Percentiles rank a stretch among this genome's conserved stretches.
These are phyloP conservation scores for Boletus fagicola DNA, from an alignment of 768 basidiomycete genomes.

Conservation along the genomic window DNA sequence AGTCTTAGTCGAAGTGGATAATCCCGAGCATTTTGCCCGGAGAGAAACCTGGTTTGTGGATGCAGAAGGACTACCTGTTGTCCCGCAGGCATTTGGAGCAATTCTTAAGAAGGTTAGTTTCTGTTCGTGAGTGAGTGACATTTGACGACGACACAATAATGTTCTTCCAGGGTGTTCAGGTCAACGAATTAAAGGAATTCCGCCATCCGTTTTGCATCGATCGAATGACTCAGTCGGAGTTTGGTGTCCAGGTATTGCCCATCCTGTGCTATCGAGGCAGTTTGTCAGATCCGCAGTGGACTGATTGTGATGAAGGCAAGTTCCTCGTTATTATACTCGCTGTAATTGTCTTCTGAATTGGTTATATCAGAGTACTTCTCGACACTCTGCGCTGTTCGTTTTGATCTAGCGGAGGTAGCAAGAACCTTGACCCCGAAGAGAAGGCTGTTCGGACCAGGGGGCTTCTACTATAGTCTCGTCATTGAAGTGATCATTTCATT, in stretches of 20 bases:
- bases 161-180: slow-evolving; percentile 9
- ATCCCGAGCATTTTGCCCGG: slow-evolving; percentile 13
- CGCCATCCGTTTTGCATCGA: slow-evolving; percentile 4
- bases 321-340: too few species aligned
- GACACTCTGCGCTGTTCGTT: slow-evolving; percentile 8
- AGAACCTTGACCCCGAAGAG: neutral
- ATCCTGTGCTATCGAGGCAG: slow-evolving; percentile 18
- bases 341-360: neutral
- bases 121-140: neutral
- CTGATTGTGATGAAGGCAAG: slow-evolving; percentile 6
- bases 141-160: neutral
- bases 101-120: slow-evolving; percentile 11
- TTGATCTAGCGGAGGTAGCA: slow-evolving; percentile 8
- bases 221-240: neutral
- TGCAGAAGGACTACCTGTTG: neutral
- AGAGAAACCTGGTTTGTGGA: slow-evolving; percentile 2
- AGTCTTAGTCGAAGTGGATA: neutral
- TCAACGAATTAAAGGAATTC: slow-evolving; percentile 14
- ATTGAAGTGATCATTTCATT: slow-evolving; percentile 16
- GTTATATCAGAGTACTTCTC: slow-evolving; percentile 9
- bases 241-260: neutral
- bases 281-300: slow-evolving; percentile 9
- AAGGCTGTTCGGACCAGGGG: neutral
- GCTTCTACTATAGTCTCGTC: slow-evolving; percentile 5
- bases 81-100: slow-evolving; percentile 4